phyloP scores from a whole-genome alignment of 164 flowering plant species.

The Buxus sempervirens region DNA sequence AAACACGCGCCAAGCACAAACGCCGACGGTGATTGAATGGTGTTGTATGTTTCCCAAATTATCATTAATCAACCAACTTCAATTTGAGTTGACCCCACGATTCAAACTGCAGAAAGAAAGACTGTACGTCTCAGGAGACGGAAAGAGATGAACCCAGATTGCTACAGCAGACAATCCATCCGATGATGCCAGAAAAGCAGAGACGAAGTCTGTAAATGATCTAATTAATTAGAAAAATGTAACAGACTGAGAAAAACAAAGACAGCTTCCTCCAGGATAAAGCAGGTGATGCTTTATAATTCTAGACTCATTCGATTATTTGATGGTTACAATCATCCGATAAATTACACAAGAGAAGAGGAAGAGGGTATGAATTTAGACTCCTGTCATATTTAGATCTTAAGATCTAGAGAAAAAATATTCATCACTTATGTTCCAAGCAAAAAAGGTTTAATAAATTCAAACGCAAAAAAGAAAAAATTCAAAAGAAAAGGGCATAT shows the following conservation, averaged over 20 bases:
- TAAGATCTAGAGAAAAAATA: not conserved
- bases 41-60: not conserved
- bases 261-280: not conserved
- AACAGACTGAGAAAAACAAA: too few species aligned
- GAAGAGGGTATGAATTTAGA: not conserved
- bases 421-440: not conserved
- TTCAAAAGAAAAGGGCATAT: not conserved
- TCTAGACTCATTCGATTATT: too few species aligned
- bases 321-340: too few species aligned
- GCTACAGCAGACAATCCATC: not conserved
- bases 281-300: not conserved
- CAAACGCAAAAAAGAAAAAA: not conserved
- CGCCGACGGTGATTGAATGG: not conserved
- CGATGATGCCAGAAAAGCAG: not conserved
- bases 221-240: not conserved
- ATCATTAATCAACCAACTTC: not conserved
- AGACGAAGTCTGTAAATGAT: not conserved
- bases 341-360: not conserved
- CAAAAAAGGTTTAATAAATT: too few species aligned
- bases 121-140: too few species aligned
- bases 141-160: too few species aligned
- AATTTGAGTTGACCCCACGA: too few species aligned
- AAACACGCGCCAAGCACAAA: slow-evolving; percentile 22
- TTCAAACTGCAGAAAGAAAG: too few species aligned
- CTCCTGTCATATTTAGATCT: not conserved